Base-by-base conservation (phyloP, 116 monocot genomes). In the Trichopus zeylanicus region DNA sequence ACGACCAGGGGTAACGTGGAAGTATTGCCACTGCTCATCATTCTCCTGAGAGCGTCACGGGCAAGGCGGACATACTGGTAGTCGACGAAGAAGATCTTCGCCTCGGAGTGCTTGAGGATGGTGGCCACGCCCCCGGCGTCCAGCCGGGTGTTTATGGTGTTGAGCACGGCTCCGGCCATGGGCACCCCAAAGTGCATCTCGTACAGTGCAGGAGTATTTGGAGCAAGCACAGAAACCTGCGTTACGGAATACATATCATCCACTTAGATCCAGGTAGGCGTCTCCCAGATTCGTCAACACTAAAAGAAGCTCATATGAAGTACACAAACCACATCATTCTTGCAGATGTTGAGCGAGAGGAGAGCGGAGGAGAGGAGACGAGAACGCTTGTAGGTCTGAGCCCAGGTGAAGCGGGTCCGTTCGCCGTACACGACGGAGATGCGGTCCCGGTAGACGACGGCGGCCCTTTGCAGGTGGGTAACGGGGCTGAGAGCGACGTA, bases 121-220 rank as follows among this genome's bases (percentile, higher is more conserved):
- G 59, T 21, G 48, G 67, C 51, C 32, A 73, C 46, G 5, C 27
- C 56, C 25, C 34, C 22, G 38, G 60, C 22, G 54, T 67, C 73
- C 5, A 73, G 61, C 10, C 67, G 60, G 55, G 46, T 67, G 67
- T 73, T 73, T 25, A 73, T 55, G 38, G 60, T 66, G 67, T 56
- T 73, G 12, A 73, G 73, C 28, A 73, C 67, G 2, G 67, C 61
- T 0, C 73, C 73, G 31, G 61, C 53, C 73, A 73, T 73, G 25
- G 73, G 73, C 24, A 73, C 73, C 1, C 47, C 73, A 53, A 73
- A 73, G 55, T 73, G 73, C 61, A 73, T 73, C 61, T 73, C 73
- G 66, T 73, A 73, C 10, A 61, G 31, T 0, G 73, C 73, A 24
- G 73, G 73, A 12, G 61, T 29, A 29, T 73, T 73, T 16, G 73